Evolutionary conservation across 306 rosid species (phyloP), one percentile per base, ranked within the genome.

Genomic region (Cucurbita ficifolia): DNA sequence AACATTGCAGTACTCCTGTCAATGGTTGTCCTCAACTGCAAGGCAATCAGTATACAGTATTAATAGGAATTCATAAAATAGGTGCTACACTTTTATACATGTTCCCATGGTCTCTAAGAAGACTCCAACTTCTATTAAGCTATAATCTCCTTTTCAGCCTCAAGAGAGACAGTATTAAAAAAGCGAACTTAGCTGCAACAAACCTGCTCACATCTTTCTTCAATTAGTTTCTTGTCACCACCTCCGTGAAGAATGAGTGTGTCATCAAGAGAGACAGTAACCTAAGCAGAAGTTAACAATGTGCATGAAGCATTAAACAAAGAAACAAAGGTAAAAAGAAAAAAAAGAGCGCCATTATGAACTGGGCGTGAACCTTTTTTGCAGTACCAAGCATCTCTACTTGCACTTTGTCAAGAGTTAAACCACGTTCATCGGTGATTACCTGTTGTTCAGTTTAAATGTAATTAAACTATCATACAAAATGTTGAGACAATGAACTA

Each of bases 141-240:
- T 2, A 59, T 29, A 19, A 58, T 58, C 64, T 58, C 42, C 64
- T 12, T 49, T 49, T 49, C 53, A 49, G 53, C 53, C 18, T 14
- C 40, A 5, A 58, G n/a, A 29, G 35, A 6, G 11, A 19, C 0
- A 56, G 7, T 56, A 10, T 22, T 56, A 11, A 4, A 56, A 55
- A 38, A 6, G 6, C 9, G 14, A 46, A 22, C 73, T 45, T 11
- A 71, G 76, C 51, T 60, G 51, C 54, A 43, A 74, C 64, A 38
- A 80, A 94, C 98, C 95, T 90, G 82, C 48, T 85, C 90, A 57
- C 98, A 90, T 86, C 98, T 89, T 76, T 89, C 98, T 86, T 89
- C 96, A 76, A 94, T 82, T 75, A 84, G 82, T 76, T 89, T 94
- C 95, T 90, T 94, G 78, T 94, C 92, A 65, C 98, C 98, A 14